Percentiles rank a stretch among this genome's conserved stretches.
Conservation (phyloP, 352 stramenopile genomes). For the Pythium aquatile region DNA sequence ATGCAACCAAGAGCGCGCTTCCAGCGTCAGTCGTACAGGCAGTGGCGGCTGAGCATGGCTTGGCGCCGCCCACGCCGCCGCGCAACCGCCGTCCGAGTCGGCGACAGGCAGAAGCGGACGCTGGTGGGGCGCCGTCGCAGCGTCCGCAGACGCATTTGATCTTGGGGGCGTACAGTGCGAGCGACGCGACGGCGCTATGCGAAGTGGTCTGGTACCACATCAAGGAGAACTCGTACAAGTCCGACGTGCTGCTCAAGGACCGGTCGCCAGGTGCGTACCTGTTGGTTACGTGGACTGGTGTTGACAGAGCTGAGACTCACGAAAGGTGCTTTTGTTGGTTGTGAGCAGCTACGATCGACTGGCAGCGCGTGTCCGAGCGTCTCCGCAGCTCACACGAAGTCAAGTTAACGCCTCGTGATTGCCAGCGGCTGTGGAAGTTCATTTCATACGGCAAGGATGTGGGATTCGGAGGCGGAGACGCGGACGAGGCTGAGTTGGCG, state of each 20-base stretch:
- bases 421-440: slow-evolving; percentile 72
- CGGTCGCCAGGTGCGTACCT: slow-evolving; percentile 36
- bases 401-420: slow-evolving; percentile 34
- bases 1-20: neutral
- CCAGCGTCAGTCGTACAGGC: neutral
- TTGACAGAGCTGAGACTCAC: neutral
- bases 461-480: neutral
- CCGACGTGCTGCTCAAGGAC: slow-evolving; percentile 39
- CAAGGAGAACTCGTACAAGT: slow-evolving; percentile 41
- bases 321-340: neutral
- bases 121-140: slow-evolving; percentile 4
- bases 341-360: slow-evolving; percentile 35
- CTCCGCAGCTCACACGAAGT: slow-evolving; percentile 44
- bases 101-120: slow-evolving; percentile 14
- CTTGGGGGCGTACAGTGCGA: slow-evolving; percentile 46
- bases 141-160: slow-evolving; percentile 21
- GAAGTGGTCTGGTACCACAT: slow-evolving; percentile 55
- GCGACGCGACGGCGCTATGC: slow-evolving; percentile 51
- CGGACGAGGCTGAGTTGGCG: slow-evolving; percentile 28
- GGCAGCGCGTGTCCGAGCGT: slow-evolving; percentile 40
- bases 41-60: neutral
- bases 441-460: slow-evolving; percentile 52
- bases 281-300: neutral
- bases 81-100: slow-evolving; percentile 24
- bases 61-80: slow-evolving; percentile 16